phyloP scores from a whole-genome alignment of 768 basidiomycete genomes.

The Strobilomyces confusus region DNA sequence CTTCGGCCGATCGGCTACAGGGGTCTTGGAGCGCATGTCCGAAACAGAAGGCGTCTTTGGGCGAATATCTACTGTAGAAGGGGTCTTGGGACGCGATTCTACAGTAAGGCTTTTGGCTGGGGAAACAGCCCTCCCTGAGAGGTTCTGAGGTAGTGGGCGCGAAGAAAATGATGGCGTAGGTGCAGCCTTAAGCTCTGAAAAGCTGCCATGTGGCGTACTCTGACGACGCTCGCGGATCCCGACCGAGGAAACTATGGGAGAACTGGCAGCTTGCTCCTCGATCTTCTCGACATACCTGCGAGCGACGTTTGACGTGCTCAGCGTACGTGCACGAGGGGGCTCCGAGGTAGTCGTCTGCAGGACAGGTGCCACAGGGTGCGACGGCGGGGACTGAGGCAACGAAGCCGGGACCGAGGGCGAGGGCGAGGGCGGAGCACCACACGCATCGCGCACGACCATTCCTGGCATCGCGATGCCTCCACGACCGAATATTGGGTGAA shows the following conservation, averaged over 20 bases:
- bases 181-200: constrained; percentile 15
- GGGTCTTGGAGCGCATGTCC: constrained; percentile 23
- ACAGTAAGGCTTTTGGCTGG: constrained; percentile 10
- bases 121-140: constrained; percentile 6
- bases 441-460: constrained; percentile 36
- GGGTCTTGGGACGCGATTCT: constrained; percentile 23
- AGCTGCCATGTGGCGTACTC: constrained; percentile 39
- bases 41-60: constrained; percentile 17
- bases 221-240: constrained; percentile 47
- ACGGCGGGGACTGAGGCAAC: background rate
- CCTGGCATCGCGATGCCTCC: constrained; percentile 78
- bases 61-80: constrained; percentile 14
- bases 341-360: constrained; percentile 15
- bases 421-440: constrained; percentile 2
- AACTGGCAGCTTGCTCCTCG: constrained; percentile 36
- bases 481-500: constrained; percentile 75
- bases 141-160: constrained; percentile 20
- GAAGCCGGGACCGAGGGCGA: constrained; percentile 7
- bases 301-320: constrained; percentile 35
- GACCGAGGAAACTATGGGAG: constrained; percentile 21
- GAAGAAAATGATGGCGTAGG: constrained; percentile 16
- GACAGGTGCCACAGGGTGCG: background rate
- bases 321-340: constrained; percentile 25
- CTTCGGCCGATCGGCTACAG: constrained; percentile 16
- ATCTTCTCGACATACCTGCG: constrained; percentile 36